Evolutionary conservation across 495 filamentous ascomycete genomes (phyloP), one percentile per base, ranked within the genome.

Genomic region (Penicillium taxi): DNA sequence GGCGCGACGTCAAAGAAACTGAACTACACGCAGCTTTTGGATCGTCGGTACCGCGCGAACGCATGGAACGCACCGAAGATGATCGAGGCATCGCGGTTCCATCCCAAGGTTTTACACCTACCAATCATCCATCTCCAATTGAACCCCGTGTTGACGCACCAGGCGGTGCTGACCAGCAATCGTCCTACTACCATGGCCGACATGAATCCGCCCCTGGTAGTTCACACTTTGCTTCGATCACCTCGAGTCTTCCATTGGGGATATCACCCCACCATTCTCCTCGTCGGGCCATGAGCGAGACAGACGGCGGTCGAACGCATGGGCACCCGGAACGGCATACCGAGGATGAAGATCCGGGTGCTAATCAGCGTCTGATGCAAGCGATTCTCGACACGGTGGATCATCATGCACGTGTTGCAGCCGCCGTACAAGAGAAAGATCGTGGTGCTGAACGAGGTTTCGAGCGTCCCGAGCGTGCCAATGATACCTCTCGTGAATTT

Each of bases 1-100:
- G 86, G 86, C 80, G 77, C 41, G 76, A 81, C 37, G 72, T 89
- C 31, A 79, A 74, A 24, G 77, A 86, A 30, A 75, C 78, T 0
- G 86, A 91, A 50, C 44, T 86, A 6, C 58, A 43, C 7, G 63
- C 67, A 11, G 41, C 52, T 18, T 59, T 47, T 18, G 31, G 47
- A 3, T 34, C 35, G 11, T 15, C 42, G 6, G 27, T 18, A 17
- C 20, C 38, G 5, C 43, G 43, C 21, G 39, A 47, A 14, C 32
- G 11, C 11, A 32, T 30, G 3, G 59, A 67, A 6, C 16, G 16
- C 9, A 19, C 34, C 24, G 12, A 12, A 14, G n/a, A 19, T 20
- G 3, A 13, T 19, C 22, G 15, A 15, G 12, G 15, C 13, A 14
- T 25, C 18, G 9, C 34, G 6, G 19, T 11, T 21, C 22, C 35